Conservation (phyloP, 345 rosid genomes). For the Crucihimalaya himalaica region DNA sequence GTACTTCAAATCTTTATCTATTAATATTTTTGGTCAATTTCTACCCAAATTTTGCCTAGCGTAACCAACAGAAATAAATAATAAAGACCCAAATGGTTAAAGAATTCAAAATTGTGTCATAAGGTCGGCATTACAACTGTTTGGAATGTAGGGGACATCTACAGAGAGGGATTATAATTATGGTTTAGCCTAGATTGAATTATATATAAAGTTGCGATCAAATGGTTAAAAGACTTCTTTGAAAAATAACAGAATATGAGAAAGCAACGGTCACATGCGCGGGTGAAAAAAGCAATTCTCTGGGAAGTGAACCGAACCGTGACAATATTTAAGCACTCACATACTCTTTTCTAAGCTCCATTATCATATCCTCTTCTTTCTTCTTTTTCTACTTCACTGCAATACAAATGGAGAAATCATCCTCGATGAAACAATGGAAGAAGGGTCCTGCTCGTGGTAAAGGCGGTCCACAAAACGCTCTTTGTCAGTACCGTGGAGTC, state of each 20-base stretch:
- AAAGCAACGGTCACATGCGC: conserved; percentile 63
- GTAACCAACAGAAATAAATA: too few relatives aligned
- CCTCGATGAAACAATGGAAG: conserved; percentile 81
- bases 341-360: conserved; percentile 32
- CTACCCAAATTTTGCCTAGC: too few relatives aligned
- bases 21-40: too few relatives aligned
- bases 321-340: conserved; percentile 56
- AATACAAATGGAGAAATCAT: conserved; percentile 45
- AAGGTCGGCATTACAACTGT: conserved; percentile 12
- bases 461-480: conserved; percentile 90
- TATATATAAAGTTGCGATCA: neutral
- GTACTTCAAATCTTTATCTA: too few relatives aligned
- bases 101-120: neutral
- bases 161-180: neutral
- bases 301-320: conserved; percentile 47
- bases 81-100: neutral
- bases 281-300: conserved; percentile 40
- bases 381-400: conserved; percentile 12
- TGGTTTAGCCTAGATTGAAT: neutral
- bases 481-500: conserved; percentile 84
- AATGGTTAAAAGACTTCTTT: neutral
- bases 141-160: conserved; percentile 13
- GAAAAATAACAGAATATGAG: conserved; percentile 32
- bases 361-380: conserved; percentile 50
- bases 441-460: conserved; percentile 92